Evolutionary conservation across 2,329 filamentous ascomycete genomes (phyloP).

Genomic region (Septoria petroselini): DNA sequence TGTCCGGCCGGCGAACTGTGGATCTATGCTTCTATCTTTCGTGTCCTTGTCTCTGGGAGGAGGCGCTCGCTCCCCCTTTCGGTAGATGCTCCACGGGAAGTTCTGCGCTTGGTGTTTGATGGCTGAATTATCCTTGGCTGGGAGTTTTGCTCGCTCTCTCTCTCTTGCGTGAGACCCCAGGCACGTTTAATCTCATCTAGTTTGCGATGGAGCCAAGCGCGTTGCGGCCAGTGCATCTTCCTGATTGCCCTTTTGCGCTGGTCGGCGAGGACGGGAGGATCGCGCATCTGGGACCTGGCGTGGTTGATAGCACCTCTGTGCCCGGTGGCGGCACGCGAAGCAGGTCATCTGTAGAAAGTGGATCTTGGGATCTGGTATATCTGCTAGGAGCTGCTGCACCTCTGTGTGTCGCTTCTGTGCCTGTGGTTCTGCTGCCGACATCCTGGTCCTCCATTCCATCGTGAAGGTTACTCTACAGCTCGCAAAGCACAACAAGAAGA

Average conservation of each 20-base stretch:
- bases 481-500: conserved; percentile 39
- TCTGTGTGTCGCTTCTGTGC: conserved; percentile 21
- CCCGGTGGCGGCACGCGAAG: conserved; percentile 22
- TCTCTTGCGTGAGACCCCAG: too few relatives aligned
- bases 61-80: not conserved
- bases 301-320: conserved; percentile 26
- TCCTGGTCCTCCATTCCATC: conserved; percentile 24
- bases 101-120: conserved; percentile 2
- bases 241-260: conserved; percentile 10
- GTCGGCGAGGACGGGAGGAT: conserved; percentile 13
- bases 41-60: not conserved
- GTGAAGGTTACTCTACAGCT: conserved; percentile 36
- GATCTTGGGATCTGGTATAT: conserved; percentile 23
- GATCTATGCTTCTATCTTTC: conserved; percentile 2
- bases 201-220: not conserved
- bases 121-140: not conserved
- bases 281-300: conserved; percentile 27
- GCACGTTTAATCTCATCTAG: not conserved
- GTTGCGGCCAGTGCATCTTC: conserved; percentile 5
- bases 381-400: conserved; percentile 22
- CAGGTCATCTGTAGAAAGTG: conserved; percentile 21
- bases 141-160: too few relatives aligned
- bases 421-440: conserved; percentile 20
- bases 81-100: conserved; percentile 8
- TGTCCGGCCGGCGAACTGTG: conserved; percentile 8